Base-by-base conservation (phyloP, 163 green algal species). In the Chlamydomonas reinhardtii region DNA sequence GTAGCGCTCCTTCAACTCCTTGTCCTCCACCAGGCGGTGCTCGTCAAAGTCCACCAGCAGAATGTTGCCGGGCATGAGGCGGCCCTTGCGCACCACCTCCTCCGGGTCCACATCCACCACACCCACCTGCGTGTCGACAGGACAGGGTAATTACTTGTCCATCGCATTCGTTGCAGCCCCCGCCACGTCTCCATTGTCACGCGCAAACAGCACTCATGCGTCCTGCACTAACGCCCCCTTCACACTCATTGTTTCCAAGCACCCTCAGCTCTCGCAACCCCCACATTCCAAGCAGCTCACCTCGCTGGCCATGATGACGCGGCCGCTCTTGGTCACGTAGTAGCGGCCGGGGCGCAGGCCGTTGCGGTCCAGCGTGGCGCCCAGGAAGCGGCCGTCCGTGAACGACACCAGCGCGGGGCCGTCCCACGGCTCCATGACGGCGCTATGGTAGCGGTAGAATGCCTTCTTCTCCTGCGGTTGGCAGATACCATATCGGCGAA, bases 401-500 rank as follows among this genome's bases (percentile, higher is more conserved):
- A 98, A 99, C 32, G 96, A 91, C 35, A 99, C 95, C 35, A 99
- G 94, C 39, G 97, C 97, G 48, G 97, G 97, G 59, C 97, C 97
- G 84, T 99, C 97, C 97, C 97, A 99, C 11, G 97, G 97, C 95
- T 99, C 97, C 96, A 99, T 98, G 76, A 99, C 92, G 31, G 95
- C 92, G 39, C 86, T 95, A 89, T 97, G 92, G 90, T 96, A 99
- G 73, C 94, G 89, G 94, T 99, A 99, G 73, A 99, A 98, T 78
- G 96, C 94, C 48, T 94, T 95, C 85, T 96, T 96, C n/a, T 95
- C 93, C 89, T 95, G 90, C 59, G n/a, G 82, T 34, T 6, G 11
- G 48, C 48, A 48, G 39, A 48, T n/a, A 48, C 39, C 39, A 48
- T 8, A 48, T 48, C n/a, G n/a, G n/a, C n/a, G n/a, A n/a, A n/a